Conservation (phyloP, 495 filamentous ascomycete genomes). For the Glarea lozoyensis region DNA sequence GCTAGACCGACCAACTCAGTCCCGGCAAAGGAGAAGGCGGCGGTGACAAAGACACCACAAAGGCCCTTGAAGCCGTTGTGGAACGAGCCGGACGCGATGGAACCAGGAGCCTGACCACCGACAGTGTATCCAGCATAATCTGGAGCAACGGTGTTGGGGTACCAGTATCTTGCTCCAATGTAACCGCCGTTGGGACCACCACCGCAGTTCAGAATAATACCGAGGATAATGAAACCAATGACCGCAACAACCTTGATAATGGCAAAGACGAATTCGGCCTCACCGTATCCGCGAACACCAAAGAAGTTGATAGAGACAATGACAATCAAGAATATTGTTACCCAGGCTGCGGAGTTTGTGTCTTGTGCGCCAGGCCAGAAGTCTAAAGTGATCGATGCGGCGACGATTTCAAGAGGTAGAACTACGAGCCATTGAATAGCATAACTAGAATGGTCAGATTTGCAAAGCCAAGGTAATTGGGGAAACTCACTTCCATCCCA, state of each 20-base stretch:
- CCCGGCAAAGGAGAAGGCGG: constrained; percentile 85
- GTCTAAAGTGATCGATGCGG: constrained; percentile 77
- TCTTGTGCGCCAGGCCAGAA: constrained; percentile 64
- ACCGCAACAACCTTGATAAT: constrained; percentile 31
- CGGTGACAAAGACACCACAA: constrained; percentile 87
- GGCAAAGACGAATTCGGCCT: constrained; percentile 65
- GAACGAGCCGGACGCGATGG: constrained; percentile 67
- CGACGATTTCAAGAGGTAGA: constrained; percentile 82
- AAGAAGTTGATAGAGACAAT: constrained; percentile 81
- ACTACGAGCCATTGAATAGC: constrained; percentile 73
- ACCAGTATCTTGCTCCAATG: constrained; percentile 76
- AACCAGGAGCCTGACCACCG: constrained; percentile 2
- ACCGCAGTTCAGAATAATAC: constrained; percentile 71
- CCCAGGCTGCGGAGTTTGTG: constrained; percentile 67
- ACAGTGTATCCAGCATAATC: constrained; percentile 9
- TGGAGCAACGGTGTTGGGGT: constrained; percentile 44
- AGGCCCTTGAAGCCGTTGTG: constrained; percentile 89
- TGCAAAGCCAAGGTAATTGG: neutral
- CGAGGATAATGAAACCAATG: constrained; percentile 68
- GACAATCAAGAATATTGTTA: constrained; percentile 69
- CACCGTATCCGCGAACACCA: constrained; percentile 80
- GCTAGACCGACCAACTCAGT: constrained; percentile 88
- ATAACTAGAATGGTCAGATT: constrained; percentile 48
- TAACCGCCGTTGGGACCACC: constrained; percentile 65
- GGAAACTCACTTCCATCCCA: constrained; percentile 86